phyloP scores from a whole-genome alignment of 2,329 filamentous ascomycete genomes.

The Fonsecaea nubica region DNA sequence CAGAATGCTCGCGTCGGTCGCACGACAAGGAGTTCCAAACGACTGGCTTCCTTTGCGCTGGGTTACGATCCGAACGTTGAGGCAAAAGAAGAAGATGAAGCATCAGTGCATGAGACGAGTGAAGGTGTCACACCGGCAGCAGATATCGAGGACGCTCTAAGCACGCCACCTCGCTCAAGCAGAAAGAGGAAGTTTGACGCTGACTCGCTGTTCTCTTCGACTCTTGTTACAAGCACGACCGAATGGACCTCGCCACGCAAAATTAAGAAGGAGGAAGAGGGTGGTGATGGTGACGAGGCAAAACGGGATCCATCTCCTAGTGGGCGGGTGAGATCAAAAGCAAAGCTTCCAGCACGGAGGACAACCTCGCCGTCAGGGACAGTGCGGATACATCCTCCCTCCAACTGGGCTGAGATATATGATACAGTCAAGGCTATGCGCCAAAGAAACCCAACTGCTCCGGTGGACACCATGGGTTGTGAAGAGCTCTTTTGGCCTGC shows the following conservation, averaged over 20 bases:
- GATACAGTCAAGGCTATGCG: constrained; percentile 77
- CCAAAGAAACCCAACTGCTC: constrained; percentile 70
- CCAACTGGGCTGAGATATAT: constrained; percentile 86
- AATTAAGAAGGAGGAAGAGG: constrained; percentile 40
- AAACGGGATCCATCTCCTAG: constrained; percentile 44
- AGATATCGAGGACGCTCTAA: constrained; percentile 66
- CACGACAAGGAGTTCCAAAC: constrained; percentile 53
- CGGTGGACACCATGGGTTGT: constrained; percentile 98
- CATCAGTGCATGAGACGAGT: constrained; percentile 41
- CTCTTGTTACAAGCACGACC: constrained; percentile 27
- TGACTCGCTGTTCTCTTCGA: constrained; percentile 42
- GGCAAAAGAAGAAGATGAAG: constrained; percentile 41
- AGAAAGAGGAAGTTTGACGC: constrained; percentile 59
- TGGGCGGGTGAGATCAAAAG: constrained; percentile 44
- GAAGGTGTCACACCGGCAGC: constrained; percentile 42
- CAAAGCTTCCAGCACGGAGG: constrained; percentile 49
- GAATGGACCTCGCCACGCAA: constrained; percentile 37
- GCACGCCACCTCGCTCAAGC: constrained; percentile 40
- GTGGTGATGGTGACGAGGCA: constrained; percentile 42
- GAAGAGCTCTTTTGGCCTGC: constrained; percentile 57
- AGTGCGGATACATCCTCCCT: constrained; percentile 63
- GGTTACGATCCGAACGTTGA: constrained; percentile 42
- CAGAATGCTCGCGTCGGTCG: constrained; percentile 49
- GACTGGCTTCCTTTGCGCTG: constrained; percentile 54
- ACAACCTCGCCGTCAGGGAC: constrained; percentile 48